Conservation (phyloP, 2,329 filamentous ascomycete genomes). For the Venturia pyrina region DNA sequence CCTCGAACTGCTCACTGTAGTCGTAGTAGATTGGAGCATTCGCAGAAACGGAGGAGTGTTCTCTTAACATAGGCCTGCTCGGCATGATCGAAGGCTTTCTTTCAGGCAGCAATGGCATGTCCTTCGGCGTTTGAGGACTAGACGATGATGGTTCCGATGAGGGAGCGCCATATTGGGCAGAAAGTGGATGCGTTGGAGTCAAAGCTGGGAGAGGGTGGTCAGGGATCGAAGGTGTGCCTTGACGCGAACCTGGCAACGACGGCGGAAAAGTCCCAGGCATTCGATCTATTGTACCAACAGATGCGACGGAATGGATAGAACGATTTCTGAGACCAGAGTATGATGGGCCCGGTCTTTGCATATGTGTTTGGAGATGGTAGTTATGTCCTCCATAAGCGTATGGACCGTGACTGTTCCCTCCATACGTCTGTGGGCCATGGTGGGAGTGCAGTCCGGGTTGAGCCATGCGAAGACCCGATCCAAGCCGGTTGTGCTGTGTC, state of each 20-base stretch:
- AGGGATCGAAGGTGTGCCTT: constrained; percentile 7
- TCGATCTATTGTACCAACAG: background rate
- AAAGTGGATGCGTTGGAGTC: constrained; percentile 18
- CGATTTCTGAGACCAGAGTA: constrained; percentile 1
- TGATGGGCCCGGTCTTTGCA: background rate
- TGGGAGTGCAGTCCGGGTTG: background rate
- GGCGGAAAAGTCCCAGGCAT: background rate
- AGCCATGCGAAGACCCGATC: constrained; percentile 8
- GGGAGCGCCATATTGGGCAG: constrained; percentile 28
- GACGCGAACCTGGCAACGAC: constrained; percentile 3
- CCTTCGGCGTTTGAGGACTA: constrained; percentile 33
- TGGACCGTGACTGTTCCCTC: background rate
- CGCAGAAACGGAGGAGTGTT: background rate
- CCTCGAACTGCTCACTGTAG: constrained; percentile 28
- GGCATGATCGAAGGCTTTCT: constrained; percentile 6
- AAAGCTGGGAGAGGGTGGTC: constrained; percentile 7
- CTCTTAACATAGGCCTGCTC: background rate
- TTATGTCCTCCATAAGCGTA: background rate
- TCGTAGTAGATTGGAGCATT: constrained; percentile 23
- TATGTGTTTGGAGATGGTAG: background rate
- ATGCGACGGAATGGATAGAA: background rate
- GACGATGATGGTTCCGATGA: constrained; percentile 35
- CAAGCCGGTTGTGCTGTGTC: background rate
- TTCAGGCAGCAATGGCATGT: constrained; percentile 23
- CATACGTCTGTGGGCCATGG: background rate